Base-by-base conservation (phyloP, 208 protist species). In the Trypanosoma platydactyli region DNA sequence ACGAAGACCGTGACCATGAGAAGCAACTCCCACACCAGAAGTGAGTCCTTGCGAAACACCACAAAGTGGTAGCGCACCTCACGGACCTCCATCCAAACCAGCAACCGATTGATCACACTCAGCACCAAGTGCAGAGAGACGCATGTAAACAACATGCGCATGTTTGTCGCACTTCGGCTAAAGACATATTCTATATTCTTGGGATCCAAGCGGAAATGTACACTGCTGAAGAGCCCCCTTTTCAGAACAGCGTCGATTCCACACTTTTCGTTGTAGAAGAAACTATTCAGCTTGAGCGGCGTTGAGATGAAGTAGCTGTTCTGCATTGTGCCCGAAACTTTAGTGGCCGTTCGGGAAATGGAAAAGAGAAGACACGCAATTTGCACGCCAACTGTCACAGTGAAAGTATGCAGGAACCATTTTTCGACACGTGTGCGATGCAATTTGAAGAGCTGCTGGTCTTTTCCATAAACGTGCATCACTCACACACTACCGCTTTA, bases 391-490 rank as follows among this genome's bases (percentile, higher is more conserved):
- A 87, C 72, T 18, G 84, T 55, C 6, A 91, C 33, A 12, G 77
- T 81, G 64, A 91, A 89, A 25, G 76, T 11, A 18, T 85, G 80
- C 3, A 80, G 76, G 61, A 91, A 82, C 79, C 79, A 92, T 56
- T 67, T 84, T 69, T 95, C 86, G 13, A 58, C 64, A 44, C 44
- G 40, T 12, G 87, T 92, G 50, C 90, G 86, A 27, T 70, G 46
- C 25, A 92, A 56, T 58, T 91, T 86, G 57, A 88, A 89, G 9
- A 78, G 75, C 66, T 89, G 84, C 69, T 95, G 90, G 44, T 94
- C 85, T 48, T 82, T 92, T 57, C 84, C 77, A 64, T 87, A 94
- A 51, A 95, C 81, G 73, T 92, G 80, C 90, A 95, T 95, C 13
- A 24, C n/a, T n/a, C n/a, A n/a, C n/a, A n/a, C n/a, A n/a, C n/a